phyloP scores from a whole-genome alignment of 2,329 filamentous ascomycete genomes.

The Pyrenophora graminea region DNA sequence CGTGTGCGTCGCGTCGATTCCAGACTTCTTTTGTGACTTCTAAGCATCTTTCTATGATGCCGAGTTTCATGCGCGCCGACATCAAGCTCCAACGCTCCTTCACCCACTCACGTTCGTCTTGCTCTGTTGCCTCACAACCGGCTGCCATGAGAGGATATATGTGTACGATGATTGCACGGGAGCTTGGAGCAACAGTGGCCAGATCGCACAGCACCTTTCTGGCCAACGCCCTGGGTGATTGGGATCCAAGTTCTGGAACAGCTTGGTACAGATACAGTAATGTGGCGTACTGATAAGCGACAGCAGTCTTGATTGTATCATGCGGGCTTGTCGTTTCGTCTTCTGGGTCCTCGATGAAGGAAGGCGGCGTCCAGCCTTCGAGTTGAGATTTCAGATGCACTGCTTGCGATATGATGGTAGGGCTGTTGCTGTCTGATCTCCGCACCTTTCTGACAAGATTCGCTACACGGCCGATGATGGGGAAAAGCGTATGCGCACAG shows the following conservation, averaged over 20 bases:
- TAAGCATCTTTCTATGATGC: slow-evolving; percentile 68
- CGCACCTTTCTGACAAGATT: slow-evolving; percentile 67
- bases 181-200: slow-evolving; percentile 65
- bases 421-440: slow-evolving; percentile 60
- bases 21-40: slow-evolving; percentile 70
- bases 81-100: slow-evolving; percentile 65
- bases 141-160: slow-evolving; percentile 72
- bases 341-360: slow-evolving; percentile 63
- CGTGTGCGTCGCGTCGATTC: slow-evolving; percentile 62
- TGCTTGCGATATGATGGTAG: slow-evolving; percentile 65
- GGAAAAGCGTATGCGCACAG: slow-evolving; percentile 69
- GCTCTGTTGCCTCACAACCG: slow-evolving; percentile 64
- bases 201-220: slow-evolving; percentile 65
- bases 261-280: slow-evolving; percentile 69
- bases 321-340: slow-evolving; percentile 66
- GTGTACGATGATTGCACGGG: slow-evolving; percentile 68
- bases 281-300: slow-evolving; percentile 70
- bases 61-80: slow-evolving; percentile 65
- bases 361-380: slow-evolving; percentile 64
- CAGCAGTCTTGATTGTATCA: slow-evolving; percentile 68
- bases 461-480: slow-evolving; percentile 68
- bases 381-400: slow-evolving; percentile 64
- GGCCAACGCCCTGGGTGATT: slow-evolving; percentile 61
- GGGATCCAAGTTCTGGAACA: slow-evolving; percentile 68
- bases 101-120: slow-evolving; percentile 68